Percentiles rank a stretch among this genome's conserved stretches.
phyloP scores from a whole-genome alignment of 1,284 basidiomycete genomes.

The Lignosus rhinocerotis region DNA sequence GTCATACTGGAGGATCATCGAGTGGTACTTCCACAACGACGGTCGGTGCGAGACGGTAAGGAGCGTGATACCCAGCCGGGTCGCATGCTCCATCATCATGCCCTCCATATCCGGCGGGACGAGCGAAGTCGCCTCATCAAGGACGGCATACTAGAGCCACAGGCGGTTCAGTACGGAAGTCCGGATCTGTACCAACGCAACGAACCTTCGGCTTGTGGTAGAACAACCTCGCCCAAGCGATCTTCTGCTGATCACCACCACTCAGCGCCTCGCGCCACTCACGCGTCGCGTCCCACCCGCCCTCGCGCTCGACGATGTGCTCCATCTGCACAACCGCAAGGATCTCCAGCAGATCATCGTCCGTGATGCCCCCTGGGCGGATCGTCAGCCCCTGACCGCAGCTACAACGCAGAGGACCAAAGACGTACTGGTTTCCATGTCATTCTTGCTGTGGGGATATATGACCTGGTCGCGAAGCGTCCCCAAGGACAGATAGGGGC shows the following conservation, averaged over 20 bases:
- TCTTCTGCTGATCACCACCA: slow-evolving; percentile 87
- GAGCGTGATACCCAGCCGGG: slow-evolving; percentile 83
- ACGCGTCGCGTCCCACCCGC: slow-evolving; percentile 86
- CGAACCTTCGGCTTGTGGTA: slow-evolving; percentile 91
- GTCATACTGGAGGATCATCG: slow-evolving; percentile 88
- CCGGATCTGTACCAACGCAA: background rate
- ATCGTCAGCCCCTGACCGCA: background rate
- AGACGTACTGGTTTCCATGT: slow-evolving; percentile 71
- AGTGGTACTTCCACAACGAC: slow-evolving; percentile 94
- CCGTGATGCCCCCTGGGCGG: slow-evolving; percentile 63
- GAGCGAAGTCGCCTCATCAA: slow-evolving; percentile 95
- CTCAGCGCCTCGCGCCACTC: slow-evolving; percentile 95
- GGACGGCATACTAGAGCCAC: slow-evolving; percentile 79
- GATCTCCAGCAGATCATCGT: slow-evolving; percentile 75
- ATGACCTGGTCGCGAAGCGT: slow-evolving; percentile 93
- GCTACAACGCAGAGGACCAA: slow-evolving; percentile 10
- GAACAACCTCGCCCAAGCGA: slow-evolving; percentile 96
- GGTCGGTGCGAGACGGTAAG: slow-evolving; percentile 92
- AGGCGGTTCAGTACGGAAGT: background rate
- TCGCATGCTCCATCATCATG: slow-evolving; percentile 95
- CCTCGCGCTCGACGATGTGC: slow-evolving; percentile 90
- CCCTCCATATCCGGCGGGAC: slow-evolving; percentile 94
- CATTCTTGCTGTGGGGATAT: slow-evolving; percentile 80
- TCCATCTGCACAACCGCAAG: slow-evolving; percentile 86
- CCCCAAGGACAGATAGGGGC: slow-evolving; percentile 92